A percentile compares a stretch with the other conserved stretches of the same genome.
Evolutionary conservation across 2,329 filamentous ascomycete species (phyloP).

Genomic region (Huntiella decipiens): DNA sequence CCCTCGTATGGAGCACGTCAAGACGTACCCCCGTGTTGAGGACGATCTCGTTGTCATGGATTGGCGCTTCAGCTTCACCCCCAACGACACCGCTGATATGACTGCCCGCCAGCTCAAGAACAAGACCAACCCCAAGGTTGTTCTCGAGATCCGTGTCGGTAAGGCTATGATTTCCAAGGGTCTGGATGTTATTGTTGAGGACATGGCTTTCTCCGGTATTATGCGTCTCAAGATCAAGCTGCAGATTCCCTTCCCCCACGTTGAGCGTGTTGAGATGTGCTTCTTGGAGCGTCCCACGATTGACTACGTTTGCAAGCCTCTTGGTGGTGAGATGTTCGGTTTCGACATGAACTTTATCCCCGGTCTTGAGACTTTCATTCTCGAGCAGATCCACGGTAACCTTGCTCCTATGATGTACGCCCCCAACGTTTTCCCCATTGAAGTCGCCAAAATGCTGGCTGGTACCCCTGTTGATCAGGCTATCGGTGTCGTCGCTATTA

Average conservation of each 20-base stretch:
- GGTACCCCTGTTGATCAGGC: conserved; percentile 89
- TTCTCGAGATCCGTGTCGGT: conserved; percentile 83
- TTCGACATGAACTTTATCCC: conserved; percentile 99
- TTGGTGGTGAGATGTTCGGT: conserved; percentile 85
- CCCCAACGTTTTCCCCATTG: conserved; percentile 94
- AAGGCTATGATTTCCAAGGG: conserved; percentile 97
- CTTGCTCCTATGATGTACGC: conserved; percentile 95
- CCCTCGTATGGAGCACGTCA: conserved; percentile 90
- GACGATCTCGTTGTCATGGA: conserved; percentile 97
- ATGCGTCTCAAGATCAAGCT: conserved; percentile 98
- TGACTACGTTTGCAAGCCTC: conserved; percentile 94
- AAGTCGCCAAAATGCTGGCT: conserved; percentile 94
- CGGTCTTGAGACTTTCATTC: conserved; percentile 80
- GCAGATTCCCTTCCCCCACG: conserved; percentile 85
- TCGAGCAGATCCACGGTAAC: conserved; percentile 89
- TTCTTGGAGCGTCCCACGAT: conserved; percentile 79
- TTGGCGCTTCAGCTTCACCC: conserved; percentile 99
- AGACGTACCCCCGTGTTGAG: conserved; percentile 89
- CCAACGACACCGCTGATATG: conserved; percentile 83
- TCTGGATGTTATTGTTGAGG: conserved; percentile 90
- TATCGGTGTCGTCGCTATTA: conserved; percentile 81
- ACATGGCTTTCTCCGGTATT: conserved; percentile 87
- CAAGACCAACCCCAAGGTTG: conserved; percentile 92
- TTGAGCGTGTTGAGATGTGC: conserved; percentile 86
- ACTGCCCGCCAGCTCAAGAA: conserved; percentile 77